Conservation (phyloP, 1,139 yeast genomes). For the Yamadazyma jaroonii region DNA sequence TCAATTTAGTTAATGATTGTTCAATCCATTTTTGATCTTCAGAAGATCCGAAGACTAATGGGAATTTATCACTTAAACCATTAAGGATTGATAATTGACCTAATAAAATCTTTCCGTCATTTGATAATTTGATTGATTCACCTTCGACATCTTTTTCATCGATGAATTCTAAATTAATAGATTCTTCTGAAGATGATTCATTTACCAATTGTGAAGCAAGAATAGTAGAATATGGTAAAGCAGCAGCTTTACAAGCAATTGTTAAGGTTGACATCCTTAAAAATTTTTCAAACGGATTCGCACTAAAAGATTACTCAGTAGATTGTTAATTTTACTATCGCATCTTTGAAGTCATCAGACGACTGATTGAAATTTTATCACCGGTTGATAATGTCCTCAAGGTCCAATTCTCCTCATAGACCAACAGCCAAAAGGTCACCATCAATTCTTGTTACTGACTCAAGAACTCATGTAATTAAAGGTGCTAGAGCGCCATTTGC, state of each 20-base stretch:
- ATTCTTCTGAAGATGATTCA: slow-evolving; percentile 36
- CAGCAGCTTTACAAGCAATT: slow-evolving; percentile 83
- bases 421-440: slow-evolving; percentile 90
- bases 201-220: slow-evolving; percentile 78
- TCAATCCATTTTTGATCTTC: slow-evolving; percentile 60
- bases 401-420: slow-evolving; percentile 18
- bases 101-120: slow-evolving; percentile 44
- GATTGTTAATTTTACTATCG: neutral
- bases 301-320: neutral
- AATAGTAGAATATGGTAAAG: slow-evolving; percentile 75
- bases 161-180: slow-evolving; percentile 62
- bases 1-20: slow-evolving; percentile 65
- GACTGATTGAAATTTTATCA: neutral
- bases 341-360: neutral
- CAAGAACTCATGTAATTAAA: slow-evolving; percentile 56
- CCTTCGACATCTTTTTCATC: slow-evolving; percentile 56
- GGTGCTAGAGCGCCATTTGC: slow-evolving; percentile 87
- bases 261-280: slow-evolving; percentile 40
- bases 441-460: slow-evolving; percentile 88
- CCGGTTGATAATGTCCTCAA: neutral
- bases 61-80: slow-evolving; percentile 46
- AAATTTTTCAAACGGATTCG: slow-evolving; percentile 3
- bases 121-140: slow-evolving; percentile 41
- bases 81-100: slow-evolving; percentile 45
- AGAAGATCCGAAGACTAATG: slow-evolving; percentile 30